Base-by-base conservation (phyloP, 805 yeast genomes). In the Saccharomycopsis schoenii region DNA sequence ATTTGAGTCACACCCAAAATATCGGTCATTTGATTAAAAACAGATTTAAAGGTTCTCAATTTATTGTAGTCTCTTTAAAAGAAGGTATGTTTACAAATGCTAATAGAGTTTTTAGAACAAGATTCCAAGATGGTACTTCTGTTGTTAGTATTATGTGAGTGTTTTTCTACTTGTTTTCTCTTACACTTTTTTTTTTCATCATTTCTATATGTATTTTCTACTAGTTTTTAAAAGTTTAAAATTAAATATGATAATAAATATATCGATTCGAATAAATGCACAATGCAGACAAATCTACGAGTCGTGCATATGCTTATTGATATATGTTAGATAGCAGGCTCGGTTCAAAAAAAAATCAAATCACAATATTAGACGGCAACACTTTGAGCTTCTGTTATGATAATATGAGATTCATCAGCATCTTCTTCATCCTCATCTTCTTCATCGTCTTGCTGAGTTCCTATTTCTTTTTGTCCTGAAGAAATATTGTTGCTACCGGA, bases 31-130 rank as follows among this genome's bases (percentile, higher is more conserved):
- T 94, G 71, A 94, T 94, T 72, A 94, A 93, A 74, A 93, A 97
- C 0, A 78, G 97, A 67, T 94, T 94, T 74, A 88, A 89, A 72
- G 97, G 96, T 0, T 88, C 97, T 1, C 99, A 94, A 71, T 94
- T 94, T 71, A 93, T 94, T 65, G 96, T 94, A 57, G 99, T 94
- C 24, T 89, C 97, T 34, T 82, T 94, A 75, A 94, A 94, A 70
- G 99, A 94, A 73, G 99, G 98, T 14, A 90, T 94, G 97, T 94
- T 94, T 70, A 87, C 97, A 10, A 94, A 94, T 73, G 99, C 99
- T 9, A 96, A 96, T 70, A 80, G 96, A 65, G 89, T 94, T 21
- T 94, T 91, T 73, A 82, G 96, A 69, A 91, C 97, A 1, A 79
- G 97, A 66, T 93, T 94, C 73, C 97, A 92, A 70, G 97, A 94